These are phyloP conservation scores for Berberis vulgaris DNA, from an alignment of 164 flowering plant species.

Conservation along the genomic window DNA sequence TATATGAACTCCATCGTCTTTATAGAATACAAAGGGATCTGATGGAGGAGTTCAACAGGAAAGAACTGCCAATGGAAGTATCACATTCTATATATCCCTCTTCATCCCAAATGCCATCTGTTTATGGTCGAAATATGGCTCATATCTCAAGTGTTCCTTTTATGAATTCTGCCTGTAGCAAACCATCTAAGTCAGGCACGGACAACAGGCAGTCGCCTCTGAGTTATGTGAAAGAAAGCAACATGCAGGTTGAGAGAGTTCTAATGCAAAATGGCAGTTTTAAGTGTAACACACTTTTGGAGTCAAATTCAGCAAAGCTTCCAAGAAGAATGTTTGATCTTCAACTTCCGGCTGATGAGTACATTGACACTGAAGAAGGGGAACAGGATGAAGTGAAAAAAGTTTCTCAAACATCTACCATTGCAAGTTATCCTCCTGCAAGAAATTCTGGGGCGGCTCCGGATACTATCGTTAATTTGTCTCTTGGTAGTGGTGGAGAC, in stretches of 20 bases:
- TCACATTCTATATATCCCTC: conserved; percentile 37
- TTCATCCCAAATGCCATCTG: conserved; percentile 42
- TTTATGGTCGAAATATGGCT: conserved; percentile 38
- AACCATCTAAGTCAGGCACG: conserved; percentile 39
- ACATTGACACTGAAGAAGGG: conserved; percentile 58
- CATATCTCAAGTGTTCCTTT: conserved; percentile 32
- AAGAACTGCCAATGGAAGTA: conserved; percentile 32
- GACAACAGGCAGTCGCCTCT: conserved; percentile 38
- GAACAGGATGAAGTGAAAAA: conserved; percentile 26
- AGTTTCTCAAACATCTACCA: conserved; percentile 11
- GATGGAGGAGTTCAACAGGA: conserved; percentile 65
- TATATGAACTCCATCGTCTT: conserved; percentile 83
- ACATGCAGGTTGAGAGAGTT: conserved; percentile 19
- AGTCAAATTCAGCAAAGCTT: conserved; percentile 52
- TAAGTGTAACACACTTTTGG: conserved; percentile 41
- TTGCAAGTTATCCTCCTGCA: conserved; percentile 8
- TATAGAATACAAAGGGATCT: conserved; percentile 76
- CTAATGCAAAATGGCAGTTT: conserved; percentile 15
- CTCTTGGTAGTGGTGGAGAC: conserved; percentile 20
- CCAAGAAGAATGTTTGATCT: conserved; percentile 69
- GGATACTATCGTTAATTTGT: conserved; percentile 30
- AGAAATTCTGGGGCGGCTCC: conserved; percentile 13
- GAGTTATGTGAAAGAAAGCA: conserved; percentile 38
- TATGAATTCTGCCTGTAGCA: conserved; percentile 28
- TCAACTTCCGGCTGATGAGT: conserved; percentile 79